phyloP scores from a whole-genome alignment of 176 grass and related monocot species.

The Rhynchospora breviuscula region DNA sequence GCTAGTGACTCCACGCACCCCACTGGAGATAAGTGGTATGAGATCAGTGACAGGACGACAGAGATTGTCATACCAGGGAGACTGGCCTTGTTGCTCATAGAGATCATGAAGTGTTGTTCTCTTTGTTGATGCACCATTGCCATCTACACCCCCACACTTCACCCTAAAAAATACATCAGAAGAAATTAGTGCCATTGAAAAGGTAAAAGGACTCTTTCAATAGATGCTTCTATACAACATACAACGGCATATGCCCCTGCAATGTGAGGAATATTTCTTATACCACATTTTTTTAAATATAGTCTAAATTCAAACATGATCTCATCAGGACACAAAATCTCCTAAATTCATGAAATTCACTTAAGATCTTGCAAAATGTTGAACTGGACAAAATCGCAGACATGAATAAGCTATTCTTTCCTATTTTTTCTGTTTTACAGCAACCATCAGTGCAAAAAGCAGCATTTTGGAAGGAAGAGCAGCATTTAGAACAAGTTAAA shows the following conservation, averaged over 20 bases:
- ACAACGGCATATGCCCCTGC: background rate
- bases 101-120: conserved; percentile 75
- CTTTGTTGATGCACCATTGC: conserved; percentile 60
- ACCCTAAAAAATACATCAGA: conserved; percentile 7
- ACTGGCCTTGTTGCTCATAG: conserved; percentile 85
- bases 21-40: conserved; percentile 65
- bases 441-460: too few species aligned
- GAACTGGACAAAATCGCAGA: background rate
- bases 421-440: background rate
- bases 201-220: background rate
- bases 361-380: background rate
- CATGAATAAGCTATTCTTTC: background rate
- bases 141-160: conserved; percentile 36
- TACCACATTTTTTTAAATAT: background rate
- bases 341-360: background rate
- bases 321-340: background rate
- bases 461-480: background rate
- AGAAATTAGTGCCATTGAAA: background rate
- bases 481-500: background rate
- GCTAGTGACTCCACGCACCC: conserved; percentile 93
- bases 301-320: background rate
- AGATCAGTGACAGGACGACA: conserved; percentile 90
- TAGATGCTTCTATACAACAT: background rate
- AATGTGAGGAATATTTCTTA: background rate
- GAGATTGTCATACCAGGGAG: conserved; percentile 98